Conservation (phyloP, 371 early-diverging fungal species). For the Coemansia sp. region DNA sequence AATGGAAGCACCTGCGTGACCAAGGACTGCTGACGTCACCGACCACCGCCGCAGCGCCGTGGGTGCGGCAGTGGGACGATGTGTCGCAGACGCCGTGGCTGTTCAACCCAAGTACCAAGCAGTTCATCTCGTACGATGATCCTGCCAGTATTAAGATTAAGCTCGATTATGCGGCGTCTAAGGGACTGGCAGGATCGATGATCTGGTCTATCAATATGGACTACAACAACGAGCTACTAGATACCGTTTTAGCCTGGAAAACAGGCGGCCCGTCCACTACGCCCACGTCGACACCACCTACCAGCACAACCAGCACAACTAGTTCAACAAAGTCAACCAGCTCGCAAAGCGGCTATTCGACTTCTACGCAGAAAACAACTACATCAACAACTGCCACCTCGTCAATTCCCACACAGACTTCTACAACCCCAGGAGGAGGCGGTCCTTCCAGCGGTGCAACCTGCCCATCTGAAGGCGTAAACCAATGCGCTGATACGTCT, state of each 20-base stretch:
- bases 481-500: constrained; percentile 19
- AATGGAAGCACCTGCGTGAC: constrained; percentile 65
- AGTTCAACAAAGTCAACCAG: not conserved
- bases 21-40: constrained; percentile 56
- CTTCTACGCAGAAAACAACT: constrained; percentile 60
- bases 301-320: not conserved
- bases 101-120: constrained; percentile 60
- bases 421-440: constrained; percentile 15
- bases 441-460: constrained; percentile 28
- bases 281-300: not conserved
- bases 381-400: constrained; percentile 50
- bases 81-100: constrained; percentile 70
- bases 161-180: constrained; percentile 57
- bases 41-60: constrained; percentile 54
- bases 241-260: constrained; percentile 44
- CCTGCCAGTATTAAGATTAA: constrained; percentile 59
- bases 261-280: not conserved
- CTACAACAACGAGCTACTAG: constrained; percentile 48
- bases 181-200: constrained; percentile 65
- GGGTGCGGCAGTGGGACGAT: constrained; percentile 63
- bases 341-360: constrained; percentile 41
- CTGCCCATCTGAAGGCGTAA: constrained; percentile 1
- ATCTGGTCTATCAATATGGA: constrained; percentile 60
- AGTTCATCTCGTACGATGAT: constrained; percentile 60
- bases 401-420: constrained; percentile 40